Evolutionary conservation across 805 yeast genomes (phyloP), one percentile per base, ranked within the genome.

Genomic region (Metschnikowia colocasiae): DNA sequence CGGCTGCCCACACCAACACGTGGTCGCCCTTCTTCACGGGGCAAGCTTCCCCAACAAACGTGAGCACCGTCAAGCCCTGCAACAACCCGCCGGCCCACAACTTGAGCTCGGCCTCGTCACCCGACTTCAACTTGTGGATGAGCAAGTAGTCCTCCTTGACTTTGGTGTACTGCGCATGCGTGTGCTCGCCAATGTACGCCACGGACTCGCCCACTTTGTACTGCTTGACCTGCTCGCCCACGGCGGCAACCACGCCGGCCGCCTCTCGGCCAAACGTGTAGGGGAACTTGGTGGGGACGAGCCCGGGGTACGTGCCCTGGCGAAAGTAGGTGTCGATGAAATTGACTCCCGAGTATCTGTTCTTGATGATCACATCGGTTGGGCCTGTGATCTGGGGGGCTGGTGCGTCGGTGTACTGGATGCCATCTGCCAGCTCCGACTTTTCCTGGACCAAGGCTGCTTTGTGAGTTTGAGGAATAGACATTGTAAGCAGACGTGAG

Each of bases 1-100:
- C 97, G 6, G 96, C 96, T 3, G 97, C 97, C 71, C 90, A 88
- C 22, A 88, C 82, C 40, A 91, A 73, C 37, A 86, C 77, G 55
- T 67, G 76, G 49, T 92, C 97, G 45, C 81, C 91, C 61, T 77
- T 70, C 56, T 87, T 62, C 33, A 87, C 85, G 1, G 73, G 59
- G 59, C 86, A 80, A 1, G 94, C 79, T 52, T 86, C 89, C 31
- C 74, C 68, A 40, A 81, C 68, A 49, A 91, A 81, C 1, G 92
- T 78, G 57, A 85, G 65, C 1, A 92, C 94, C 6, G 97, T 91
- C 52, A 90, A 69, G 1, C 89, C 94, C 64, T 87, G 92, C 27
- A 87, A 54, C 38, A 82, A 58, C 2, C 80, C 60, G 3, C 84
- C 87, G 12, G 86, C 91, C 56, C 77, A 82, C 19, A 68, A 32